These are phyloP conservation scores for Oryza meyeriana DNA, from an alignment of 176 grass and related monocot genomes.

Conservation along the genomic window DNA sequence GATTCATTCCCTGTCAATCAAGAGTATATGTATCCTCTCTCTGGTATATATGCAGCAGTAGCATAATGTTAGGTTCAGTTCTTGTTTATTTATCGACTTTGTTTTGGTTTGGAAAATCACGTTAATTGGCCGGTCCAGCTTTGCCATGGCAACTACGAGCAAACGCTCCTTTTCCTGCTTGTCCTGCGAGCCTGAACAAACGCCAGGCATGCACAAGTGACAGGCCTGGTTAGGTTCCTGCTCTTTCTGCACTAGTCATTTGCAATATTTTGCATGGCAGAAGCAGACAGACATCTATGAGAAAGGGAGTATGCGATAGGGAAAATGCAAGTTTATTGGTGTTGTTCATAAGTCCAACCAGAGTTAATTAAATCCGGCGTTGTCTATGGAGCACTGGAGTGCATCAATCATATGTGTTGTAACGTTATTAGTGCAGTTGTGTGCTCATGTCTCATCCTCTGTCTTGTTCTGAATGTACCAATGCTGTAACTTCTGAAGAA, in stretches of 20 bases:
- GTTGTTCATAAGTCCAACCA: too few species aligned
- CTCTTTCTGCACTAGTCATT: background rate
- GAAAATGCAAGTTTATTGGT: too few species aligned
- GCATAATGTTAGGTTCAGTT: conserved; percentile 17
- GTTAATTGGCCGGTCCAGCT: conserved; percentile 14
- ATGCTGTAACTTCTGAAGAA: background rate
- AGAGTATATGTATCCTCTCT: too few species aligned
- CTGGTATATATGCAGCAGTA: too few species aligned
- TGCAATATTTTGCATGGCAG: background rate
- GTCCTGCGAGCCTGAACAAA: background rate
- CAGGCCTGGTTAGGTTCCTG: too few species aligned
- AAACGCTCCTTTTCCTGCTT: background rate
- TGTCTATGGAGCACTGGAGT: too few species aligned
- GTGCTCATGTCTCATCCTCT: background rate
- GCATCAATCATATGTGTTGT: too few species aligned
- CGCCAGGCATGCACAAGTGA: background rate
- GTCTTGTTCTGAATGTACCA: background rate
- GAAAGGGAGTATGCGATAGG: too few species aligned
- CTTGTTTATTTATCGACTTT: background rate
- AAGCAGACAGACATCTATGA: background rate
- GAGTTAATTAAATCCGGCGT: too few species aligned
- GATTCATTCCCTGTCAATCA: too few species aligned
- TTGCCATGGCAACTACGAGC: conserved; percentile 26
- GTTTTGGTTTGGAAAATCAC: background rate
- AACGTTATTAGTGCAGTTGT: background rate